Percentiles rank a stretch among this genome's conserved stretches.
Evolutionary conservation across 768 basidiomycete species (phyloP).

Genomic region (Russula ochroleuca): DNA sequence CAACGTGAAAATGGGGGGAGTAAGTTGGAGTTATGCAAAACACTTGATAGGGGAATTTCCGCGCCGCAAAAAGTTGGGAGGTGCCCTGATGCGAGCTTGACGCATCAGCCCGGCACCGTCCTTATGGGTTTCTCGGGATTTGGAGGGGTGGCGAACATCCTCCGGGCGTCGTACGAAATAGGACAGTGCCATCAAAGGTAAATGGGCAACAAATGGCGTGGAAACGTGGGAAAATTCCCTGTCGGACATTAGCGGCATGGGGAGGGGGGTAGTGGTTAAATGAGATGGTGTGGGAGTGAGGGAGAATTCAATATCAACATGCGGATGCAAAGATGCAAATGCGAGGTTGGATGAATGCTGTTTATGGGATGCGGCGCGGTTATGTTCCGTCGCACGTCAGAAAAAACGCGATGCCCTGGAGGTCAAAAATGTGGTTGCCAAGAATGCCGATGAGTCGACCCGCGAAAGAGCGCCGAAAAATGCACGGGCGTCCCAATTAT

Average conservation of each 20-base stretch:
- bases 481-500: conserved; percentile 36
- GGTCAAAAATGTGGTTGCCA: conserved; percentile 17
- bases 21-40: conserved; percentile 7
- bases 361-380: conserved; percentile 6
- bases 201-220: neutral
- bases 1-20: conserved; percentile 10
- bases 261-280: neutral
- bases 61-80: neutral
- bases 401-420: conserved; percentile 19
- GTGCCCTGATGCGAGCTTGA: conserved; percentile 4
- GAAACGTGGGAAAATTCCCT: conserved; percentile 12
- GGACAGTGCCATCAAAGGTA: neutral
- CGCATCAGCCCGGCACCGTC: neutral
- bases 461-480: conserved; percentile 19
- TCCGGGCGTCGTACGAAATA: neutral
- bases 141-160: neutral
- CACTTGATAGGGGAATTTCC: conserved; percentile 7
- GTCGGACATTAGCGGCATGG: conserved; percentile 2
- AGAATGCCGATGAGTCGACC: conserved; percentile 13
- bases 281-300: neutral
- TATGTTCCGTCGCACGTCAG: conserved; percentile 19
- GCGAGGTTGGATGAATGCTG: conserved; percentile 22
- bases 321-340: conserved; percentile 23
- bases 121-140: conserved; percentile 4
- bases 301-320: conserved; percentile 23